These are phyloP conservation scores for Yamadazyma dendronema DNA, from an alignment of 1,139 yeast genomes.

Conservation along the genomic window DNA sequence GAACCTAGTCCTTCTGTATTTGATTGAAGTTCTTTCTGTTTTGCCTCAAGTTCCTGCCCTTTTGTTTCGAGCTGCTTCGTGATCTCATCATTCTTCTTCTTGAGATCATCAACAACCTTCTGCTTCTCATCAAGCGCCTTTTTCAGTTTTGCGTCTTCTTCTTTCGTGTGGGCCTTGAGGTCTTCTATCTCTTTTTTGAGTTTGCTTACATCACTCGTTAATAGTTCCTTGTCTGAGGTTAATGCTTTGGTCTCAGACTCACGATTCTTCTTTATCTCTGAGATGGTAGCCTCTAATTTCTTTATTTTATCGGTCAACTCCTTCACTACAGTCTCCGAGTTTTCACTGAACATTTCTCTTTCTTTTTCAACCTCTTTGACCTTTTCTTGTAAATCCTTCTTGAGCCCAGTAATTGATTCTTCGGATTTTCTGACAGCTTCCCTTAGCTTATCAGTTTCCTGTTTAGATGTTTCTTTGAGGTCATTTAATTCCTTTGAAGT, in stretches of 20 bases:
- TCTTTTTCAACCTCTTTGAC: constrained; percentile 49
- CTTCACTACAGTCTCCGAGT: constrained; percentile 47
- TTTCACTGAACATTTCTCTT: constrained; percentile 44
- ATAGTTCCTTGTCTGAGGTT: constrained; percentile 6
- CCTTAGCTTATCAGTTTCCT: constrained; percentile 4
- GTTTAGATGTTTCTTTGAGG: not conserved
- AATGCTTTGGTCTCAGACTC: constrained; percentile 9
- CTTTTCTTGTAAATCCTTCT: constrained; percentile 27
- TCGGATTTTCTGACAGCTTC: constrained; percentile 7
- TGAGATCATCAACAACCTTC: not conserved
- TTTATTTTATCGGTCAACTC: constrained; percentile 50
- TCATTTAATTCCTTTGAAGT: constrained; percentile 7
- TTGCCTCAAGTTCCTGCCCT: not conserved
- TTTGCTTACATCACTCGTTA: constrained; percentile 4
- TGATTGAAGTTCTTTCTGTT: constrained; percentile 12
- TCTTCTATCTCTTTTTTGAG: not conserved
- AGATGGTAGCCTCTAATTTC: constrained; percentile 19
- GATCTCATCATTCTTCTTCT: not conserved
- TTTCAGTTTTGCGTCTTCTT: not conserved
- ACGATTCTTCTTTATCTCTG: constrained; percentile 13
- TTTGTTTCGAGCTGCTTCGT: not conserved
- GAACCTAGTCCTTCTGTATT: not conserved
- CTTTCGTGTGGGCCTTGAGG: constrained; percentile 4
- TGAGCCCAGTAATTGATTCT: constrained; percentile 6
- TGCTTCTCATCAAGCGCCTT: constrained; percentile 7